Conservation (phyloP, 1,284 basidiomycete species). For the Sanghuangporus sanghuang region DNA sequence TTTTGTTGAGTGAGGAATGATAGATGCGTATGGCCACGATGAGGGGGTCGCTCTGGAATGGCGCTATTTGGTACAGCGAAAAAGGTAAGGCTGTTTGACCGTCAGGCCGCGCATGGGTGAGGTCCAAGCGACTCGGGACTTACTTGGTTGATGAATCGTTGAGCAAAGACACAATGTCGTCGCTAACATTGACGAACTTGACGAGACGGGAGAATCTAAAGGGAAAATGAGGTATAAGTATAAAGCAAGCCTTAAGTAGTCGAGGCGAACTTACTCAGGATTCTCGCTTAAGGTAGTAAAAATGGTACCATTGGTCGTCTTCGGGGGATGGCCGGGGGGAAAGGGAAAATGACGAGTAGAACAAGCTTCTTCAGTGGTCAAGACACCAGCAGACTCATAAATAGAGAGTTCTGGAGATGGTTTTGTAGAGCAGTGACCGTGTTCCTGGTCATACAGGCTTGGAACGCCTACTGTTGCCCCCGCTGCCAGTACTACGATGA, state of each 20-base stretch:
- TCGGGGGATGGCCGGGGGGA: not conserved
- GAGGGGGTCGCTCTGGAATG: conserved; percentile 29
- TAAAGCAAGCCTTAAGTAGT: not conserved
- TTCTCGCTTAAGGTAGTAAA: not conserved
- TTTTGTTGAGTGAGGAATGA: not conserved
- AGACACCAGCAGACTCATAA: not conserved
- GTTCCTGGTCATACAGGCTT: not conserved
- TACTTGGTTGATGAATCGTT: conserved; percentile 37
- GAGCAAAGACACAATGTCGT: conserved; percentile 36
- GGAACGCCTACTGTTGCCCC: not conserved
- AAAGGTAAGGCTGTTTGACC: conserved; percentile 41
- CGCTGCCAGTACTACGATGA: not conserved
- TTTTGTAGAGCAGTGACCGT: not conserved
- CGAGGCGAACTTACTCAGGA: not conserved
- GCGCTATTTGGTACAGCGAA: conserved; percentile 47
- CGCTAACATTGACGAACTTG: conserved; percentile 41
- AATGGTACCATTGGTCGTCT: not conserved
- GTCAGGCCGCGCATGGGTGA: not conserved
- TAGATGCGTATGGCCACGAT: not conserved
- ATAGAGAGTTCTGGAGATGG: not conserved
- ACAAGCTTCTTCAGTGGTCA: not conserved
- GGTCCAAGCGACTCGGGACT: conserved; percentile 7
- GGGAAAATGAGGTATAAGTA: not conserved
- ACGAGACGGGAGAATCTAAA: conserved; percentile 35
- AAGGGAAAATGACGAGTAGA: not conserved